A percentile compares a stretch with the other conserved stretches of the same genome.
These are phyloP conservation scores for Pseudogymnoascus sp. DNA, from an alignment of 2,329 filamentous ascomycete species.

Conservation along the genomic window DNA sequence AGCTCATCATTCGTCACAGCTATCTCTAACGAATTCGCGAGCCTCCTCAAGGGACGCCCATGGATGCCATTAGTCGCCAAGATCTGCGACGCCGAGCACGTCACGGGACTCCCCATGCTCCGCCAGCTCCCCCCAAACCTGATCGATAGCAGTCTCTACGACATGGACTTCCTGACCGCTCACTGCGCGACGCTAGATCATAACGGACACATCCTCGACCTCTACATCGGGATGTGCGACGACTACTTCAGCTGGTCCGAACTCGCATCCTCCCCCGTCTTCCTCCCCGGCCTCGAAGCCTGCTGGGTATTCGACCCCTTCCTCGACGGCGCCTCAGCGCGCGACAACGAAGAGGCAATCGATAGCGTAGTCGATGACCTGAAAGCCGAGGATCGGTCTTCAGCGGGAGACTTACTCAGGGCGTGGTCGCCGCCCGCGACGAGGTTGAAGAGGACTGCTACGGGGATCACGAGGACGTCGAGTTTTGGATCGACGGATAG, in stretches of 20 bases:
- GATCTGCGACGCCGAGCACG: slow-evolving; percentile 49
- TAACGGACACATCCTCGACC: slow-evolving; percentile 50
- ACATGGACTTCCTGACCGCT: slow-evolving; percentile 45
- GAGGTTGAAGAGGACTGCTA: slow-evolving; percentile 45
- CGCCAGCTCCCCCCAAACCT: slow-evolving; percentile 44
- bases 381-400: slow-evolving; percentile 27
- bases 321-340: slow-evolving; percentile 37
- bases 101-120: slow-evolving; percentile 54
- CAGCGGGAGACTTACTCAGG: slow-evolving; percentile 41
- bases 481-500: slow-evolving; percentile 39
- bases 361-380: slow-evolving; percentile 19
- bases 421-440: slow-evolving; percentile 22
- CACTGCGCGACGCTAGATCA: slow-evolving; percentile 52
- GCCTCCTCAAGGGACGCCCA: slow-evolving; percentile 42
- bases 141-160: slow-evolving; percentile 37
- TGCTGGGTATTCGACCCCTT: slow-evolving; percentile 48
- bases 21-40: slow-evolving; percentile 44
- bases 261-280: slow-evolving; percentile 43
- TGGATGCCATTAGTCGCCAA: slow-evolving; percentile 56
- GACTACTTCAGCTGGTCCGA: slow-evolving; percentile 49
- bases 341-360: slow-evolving; percentile 30
- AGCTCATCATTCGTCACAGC: slow-evolving; percentile 45
- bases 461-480: slow-evolving; percentile 46
- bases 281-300: slow-evolving; percentile 47
- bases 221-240: slow-evolving; percentile 53